phyloP scores from a whole-genome alignment of 2,329 filamentous ascomycete genomes.

The Hysterium pulicare region DNA sequence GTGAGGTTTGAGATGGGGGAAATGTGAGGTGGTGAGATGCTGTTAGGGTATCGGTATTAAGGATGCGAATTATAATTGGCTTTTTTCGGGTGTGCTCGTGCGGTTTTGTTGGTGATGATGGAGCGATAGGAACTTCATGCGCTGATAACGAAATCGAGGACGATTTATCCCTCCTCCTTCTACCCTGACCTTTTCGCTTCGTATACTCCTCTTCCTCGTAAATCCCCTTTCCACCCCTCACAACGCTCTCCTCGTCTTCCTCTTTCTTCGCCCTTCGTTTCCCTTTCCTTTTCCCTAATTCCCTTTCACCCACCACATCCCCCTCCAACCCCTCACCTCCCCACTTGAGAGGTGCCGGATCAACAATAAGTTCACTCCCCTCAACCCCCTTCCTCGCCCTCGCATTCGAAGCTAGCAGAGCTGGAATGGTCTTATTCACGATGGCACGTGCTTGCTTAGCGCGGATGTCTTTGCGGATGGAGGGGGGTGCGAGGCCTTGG shows the following conservation, averaged over 20 bases:
- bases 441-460: constrained; percentile 56
- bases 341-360: constrained; percentile 25
- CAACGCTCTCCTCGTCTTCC: constrained; percentile 19
- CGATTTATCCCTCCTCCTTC: constrained; percentile 7
- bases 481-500: constrained; percentile 35
- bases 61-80: constrained; percentile 44
- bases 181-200: constrained; percentile 5
- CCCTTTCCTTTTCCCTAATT: constrained; percentile 26
- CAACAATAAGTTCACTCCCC: constrained; percentile 48
- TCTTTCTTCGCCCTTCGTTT: constrained; percentile 29
- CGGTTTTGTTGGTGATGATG: constrained; percentile 4
- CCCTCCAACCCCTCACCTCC: neutral
- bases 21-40: constrained; percentile 44
- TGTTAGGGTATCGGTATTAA: constrained; percentile 52
- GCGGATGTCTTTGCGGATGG: constrained; percentile 38
- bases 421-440: constrained; percentile 58
- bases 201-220: constrained; percentile 5
- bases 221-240: constrained; percentile 14
- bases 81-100: neutral
- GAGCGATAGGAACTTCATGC: constrained; percentile 9
- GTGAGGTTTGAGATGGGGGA: constrained; percentile 6
- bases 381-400: constrained; percentile 56
- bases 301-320: neutral
- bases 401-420: constrained; percentile 51
- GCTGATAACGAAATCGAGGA: constrained; percentile 9